Percentiles rank a stretch among this genome's conserved stretches.
These are phyloP conservation scores for Colletotrichum cordylinicola DNA, from an alignment of 2,329 filamentous ascomycete species.

Conservation along the genomic window DNA sequence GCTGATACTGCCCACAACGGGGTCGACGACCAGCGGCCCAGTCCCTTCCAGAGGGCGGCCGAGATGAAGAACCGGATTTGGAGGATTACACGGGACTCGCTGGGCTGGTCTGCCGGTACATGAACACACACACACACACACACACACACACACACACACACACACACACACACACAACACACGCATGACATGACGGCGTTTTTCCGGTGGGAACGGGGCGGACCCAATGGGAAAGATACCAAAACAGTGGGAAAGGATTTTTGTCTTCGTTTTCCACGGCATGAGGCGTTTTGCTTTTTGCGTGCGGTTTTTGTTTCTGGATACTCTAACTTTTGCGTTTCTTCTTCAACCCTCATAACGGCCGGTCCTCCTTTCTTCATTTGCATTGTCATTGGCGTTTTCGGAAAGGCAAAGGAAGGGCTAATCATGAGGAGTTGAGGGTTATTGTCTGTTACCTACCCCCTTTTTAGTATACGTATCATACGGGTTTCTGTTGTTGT, in stretches of 20 bases:
- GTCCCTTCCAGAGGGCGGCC: background rate
- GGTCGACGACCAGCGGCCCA: background rate
- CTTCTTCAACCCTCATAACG: background rate
- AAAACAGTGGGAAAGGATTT: background rate
- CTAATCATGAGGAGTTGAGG: background rate
- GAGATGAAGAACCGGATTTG: background rate
- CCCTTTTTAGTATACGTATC: background rate
- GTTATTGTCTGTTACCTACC: background rate
- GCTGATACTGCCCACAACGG: background rate
- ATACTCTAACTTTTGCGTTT: background rate
- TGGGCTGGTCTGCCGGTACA: constrained; percentile 11
- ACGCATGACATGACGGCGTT: constrained; percentile 14
- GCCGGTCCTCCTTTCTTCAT: background rate
- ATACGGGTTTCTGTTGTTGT: background rate
- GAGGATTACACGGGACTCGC: constrained; percentile 15
- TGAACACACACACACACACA: background rate
- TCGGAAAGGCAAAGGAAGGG: background rate
- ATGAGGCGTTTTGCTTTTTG: background rate
- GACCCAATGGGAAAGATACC: background rate
- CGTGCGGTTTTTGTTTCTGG: background rate
- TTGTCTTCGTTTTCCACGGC: background rate
- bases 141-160: background rate
- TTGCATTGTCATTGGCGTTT: constrained; percentile 12
- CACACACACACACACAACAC: background rate
- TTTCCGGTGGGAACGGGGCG: background rate